Evolutionary conservation across 352 stramenopile genomes (phyloP), one percentile per base, ranked within the genome.

Genomic region (Thraustochytrium sp.): DNA sequence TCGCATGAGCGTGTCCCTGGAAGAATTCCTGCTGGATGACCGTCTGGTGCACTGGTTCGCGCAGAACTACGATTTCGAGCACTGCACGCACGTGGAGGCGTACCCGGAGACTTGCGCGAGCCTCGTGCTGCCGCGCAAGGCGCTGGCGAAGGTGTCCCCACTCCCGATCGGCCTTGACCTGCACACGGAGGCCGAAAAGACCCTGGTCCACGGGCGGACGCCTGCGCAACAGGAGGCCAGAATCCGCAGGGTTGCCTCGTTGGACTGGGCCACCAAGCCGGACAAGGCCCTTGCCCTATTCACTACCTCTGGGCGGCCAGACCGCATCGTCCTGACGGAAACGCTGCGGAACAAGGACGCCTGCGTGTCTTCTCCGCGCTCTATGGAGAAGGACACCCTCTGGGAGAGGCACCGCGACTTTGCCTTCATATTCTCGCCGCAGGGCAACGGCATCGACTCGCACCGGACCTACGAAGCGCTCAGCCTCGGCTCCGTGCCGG

Each of bases 371-470:
- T 23, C n/a, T 21, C 23, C 36, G 23, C 36, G 62, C 44, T 16
- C 8, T 31, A 18, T 75, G 29, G 11, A 16, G 4, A 51, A 54
- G 16, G 9, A n/a, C 26, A 13, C 23, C n/a, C 23, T 75, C 16
- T 75, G 62, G 62, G 13, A 37, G 4, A 13, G 2, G 21, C 62
- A 75, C 44, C 5, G 16, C 23, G 40, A 53, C 4, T 18, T 56
- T 31, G 62, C 36, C 31, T 75, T 75, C 29, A 36, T 54, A 4
- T 54, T 75, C 23, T 64, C 55, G 21, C 76, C 76, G 21, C 59
- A 73, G n/a, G 76, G 76, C 0, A 76, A 84, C 46, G 76, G 76
- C 51, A 42, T 84, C 40, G 76, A 84, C 63, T 77, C 76, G 63
- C 76, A 84, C 51, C 76, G 76, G 0, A 9, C 77, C 31, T 84